Evolutionary conservation across 345 rosid genomes (phyloP).

Genomic region (Eucalyptus marginata): DNA sequence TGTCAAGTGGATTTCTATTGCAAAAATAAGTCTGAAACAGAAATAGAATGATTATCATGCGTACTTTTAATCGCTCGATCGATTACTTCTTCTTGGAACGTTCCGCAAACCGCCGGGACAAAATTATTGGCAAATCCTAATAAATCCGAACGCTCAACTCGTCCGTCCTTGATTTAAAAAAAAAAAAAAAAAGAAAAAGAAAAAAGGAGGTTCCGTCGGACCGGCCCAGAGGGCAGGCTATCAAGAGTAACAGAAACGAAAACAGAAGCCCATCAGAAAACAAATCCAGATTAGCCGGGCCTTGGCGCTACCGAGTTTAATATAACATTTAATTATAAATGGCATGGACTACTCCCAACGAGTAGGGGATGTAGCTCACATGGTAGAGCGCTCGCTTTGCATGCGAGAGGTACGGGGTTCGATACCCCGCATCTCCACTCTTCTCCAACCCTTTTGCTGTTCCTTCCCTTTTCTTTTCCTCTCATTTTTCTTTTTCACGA

Average conservation of each 20-base stretch:
- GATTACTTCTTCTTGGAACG: not conserved
- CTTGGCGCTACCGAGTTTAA: accelerated
- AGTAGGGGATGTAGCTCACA: constrained; percentile 56
- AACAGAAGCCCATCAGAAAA: not conserved
- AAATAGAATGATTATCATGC: no score
- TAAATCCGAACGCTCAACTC: not conserved
- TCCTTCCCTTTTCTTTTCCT: not conserved
- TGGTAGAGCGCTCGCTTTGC: constrained; percentile 72
- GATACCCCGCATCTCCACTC: constrained; percentile 37
- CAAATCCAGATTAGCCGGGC: not conserved
- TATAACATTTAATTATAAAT: accelerated
- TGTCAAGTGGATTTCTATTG: no score
- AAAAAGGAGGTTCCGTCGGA: not conserved
- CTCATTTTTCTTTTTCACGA: accelerated
- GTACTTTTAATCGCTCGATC: accelerated
- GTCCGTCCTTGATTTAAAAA: no score
- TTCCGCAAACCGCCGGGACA: not conserved
- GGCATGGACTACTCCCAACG: accelerated
- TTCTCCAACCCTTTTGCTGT: accelerated
- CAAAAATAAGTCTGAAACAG: accelerated
- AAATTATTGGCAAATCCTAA: not conserved
- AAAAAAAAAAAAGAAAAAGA: accelerated
- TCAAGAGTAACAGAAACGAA: not conserved
- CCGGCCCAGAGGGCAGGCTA: not conserved
- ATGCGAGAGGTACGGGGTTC: constrained; percentile 59